phyloP scores from a whole-genome alignment of 257 asterid genomes.

The Solanum megistacrolobum region DNA sequence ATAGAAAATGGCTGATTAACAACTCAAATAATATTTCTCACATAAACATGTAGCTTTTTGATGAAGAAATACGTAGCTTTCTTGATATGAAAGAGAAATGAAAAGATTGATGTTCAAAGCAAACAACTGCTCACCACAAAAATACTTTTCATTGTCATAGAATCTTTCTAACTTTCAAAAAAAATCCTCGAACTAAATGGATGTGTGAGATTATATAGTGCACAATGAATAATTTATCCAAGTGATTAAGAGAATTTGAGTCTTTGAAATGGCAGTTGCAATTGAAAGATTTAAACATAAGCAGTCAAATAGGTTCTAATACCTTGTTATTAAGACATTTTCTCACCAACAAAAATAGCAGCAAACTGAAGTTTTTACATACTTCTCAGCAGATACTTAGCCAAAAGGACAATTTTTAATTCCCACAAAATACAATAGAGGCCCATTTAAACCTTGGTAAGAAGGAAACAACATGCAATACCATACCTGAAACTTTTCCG shows the following conservation, averaged over 20 bases:
- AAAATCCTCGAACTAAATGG: not conserved
- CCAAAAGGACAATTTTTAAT: not conserved
- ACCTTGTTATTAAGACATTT: not conserved
- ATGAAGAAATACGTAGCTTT: not conserved
- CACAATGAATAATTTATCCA: not conserved
- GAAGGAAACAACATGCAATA: not conserved
- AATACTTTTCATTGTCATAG: not conserved
- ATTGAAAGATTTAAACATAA: not conserved
- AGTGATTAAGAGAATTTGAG: not conserved
- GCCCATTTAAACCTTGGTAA: not conserved
- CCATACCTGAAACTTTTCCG: slow-evolving; percentile 81
- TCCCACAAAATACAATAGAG: not conserved
- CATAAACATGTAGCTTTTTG: not conserved
- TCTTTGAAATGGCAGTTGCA: not conserved
- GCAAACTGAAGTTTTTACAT: not conserved
- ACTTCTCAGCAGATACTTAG: not conserved
- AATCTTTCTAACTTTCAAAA: not conserved
- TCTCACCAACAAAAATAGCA: not conserved
- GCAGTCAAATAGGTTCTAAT: not conserved
- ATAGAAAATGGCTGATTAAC: not conserved
- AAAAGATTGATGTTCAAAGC: not conserved
- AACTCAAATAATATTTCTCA: not conserved
- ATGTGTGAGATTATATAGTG: not conserved
- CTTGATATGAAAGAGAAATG: not conserved
- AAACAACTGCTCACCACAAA: not conserved